Evolutionary conservation across 345 rosid species (phyloP).

Genomic region (Brassica cretica): DNA sequence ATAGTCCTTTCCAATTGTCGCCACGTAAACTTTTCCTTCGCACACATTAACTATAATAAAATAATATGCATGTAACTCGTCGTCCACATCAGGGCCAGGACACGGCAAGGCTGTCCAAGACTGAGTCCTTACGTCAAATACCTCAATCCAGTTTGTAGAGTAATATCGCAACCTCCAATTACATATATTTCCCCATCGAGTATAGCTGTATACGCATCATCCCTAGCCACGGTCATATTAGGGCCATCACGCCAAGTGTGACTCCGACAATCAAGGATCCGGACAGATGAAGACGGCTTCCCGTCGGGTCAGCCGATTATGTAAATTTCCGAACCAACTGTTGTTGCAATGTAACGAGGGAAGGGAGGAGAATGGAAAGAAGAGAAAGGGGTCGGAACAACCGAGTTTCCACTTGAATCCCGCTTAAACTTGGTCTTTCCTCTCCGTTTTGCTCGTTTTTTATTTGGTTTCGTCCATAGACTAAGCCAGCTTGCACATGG

Average conservation of each 20-base stretch:
- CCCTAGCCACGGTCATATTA: slow-evolving; percentile 45
- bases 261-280: slow-evolving; percentile 59
- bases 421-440: background rate
- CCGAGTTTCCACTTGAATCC: background rate
- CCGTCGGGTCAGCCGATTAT: slow-evolving; percentile 53
- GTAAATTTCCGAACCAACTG: slow-evolving; percentile 49
- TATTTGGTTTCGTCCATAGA: background rate
- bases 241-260: slow-evolving; percentile 61
- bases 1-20: background rate
- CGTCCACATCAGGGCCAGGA: background rate
- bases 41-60: background rate
- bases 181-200: background rate
- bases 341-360: background rate
- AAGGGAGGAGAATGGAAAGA: slow-evolving; percentile 29
- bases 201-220: background rate
- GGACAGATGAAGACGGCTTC: slow-evolving; percentile 43
- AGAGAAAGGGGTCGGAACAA: background rate
- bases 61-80: background rate
- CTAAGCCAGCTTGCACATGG: background rate
- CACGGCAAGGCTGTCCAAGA: background rate
- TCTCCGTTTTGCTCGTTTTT: too few species aligned
- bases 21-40: background rate
- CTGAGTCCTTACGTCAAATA: background rate
- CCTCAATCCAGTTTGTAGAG: background rate
- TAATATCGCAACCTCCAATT: background rate